Evolutionary conservation across 495 filamentous ascomycete species (phyloP), one percentile per base, ranked within the genome.

Genomic region (Evansstolkia leycettana): DNA sequence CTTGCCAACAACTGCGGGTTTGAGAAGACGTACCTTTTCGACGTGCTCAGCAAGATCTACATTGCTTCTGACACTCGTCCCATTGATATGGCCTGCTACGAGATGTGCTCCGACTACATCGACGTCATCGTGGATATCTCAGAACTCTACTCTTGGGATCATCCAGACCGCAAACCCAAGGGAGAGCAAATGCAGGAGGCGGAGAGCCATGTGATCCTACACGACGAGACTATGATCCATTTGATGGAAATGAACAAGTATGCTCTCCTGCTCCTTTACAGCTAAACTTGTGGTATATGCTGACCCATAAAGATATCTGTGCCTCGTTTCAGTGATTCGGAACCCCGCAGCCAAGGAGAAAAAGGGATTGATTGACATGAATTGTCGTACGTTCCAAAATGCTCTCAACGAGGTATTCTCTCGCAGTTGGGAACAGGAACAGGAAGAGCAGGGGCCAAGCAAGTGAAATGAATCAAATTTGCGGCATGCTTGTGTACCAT

Each of bases 101-200:
- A 95, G 62, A 90, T 96, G 46, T 96, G 92, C 55, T 90, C 83
- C 17, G 90, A 96, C 51, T 98, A 87, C 50, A 93, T 98, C 38
- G 89, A 98, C 54, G 85, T 94, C 29, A 89, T 98, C 38, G 88
- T 96, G 33, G 90, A 98, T 54, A 75, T 96, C 19, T 88, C 82
- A 10, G 87, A 95, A 53, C 78, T 98, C 12, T 96, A 95, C 47
- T 89, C 86, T 4, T 95, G 70, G 43, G 69, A 73, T 15, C 56
- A 64, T 9, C 67, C 79, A 1, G 73, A 75, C 40, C 71, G 69
- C 4, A 66, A 72, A 32, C 62, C 72, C 0, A 79, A 74, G 55
- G 64, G 70, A 4, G 72, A 77, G 31, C 73, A 73, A 42, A 62
- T 82, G n/a, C 74, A 71, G 36, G 76, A 82, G 52, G 82, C 80